phyloP scores from a whole-genome alignment of 2,329 filamentous ascomycete species.

The Trichoderma citrinoviride region DNA sequence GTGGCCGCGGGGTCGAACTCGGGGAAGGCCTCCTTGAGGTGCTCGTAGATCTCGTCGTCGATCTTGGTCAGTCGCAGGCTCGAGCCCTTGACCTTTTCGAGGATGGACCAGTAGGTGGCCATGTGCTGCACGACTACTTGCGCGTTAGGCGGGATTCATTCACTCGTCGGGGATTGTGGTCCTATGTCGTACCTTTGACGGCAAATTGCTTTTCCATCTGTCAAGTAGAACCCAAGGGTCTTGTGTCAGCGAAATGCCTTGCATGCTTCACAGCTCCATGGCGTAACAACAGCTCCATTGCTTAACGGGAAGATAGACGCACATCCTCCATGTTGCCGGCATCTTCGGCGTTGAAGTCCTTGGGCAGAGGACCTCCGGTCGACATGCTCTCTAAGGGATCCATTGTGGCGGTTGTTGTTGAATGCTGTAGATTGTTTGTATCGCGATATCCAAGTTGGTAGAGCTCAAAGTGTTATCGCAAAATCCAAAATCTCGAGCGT shows the following conservation, averaged over 20 bases:
- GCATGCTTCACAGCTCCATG: too few relatives aligned
- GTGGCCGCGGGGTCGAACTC: constrained; percentile 82
- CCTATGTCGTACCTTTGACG: constrained; percentile 73
- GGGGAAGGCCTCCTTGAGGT: constrained; percentile 84
- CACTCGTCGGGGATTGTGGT: background rate
- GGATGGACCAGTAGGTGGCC: constrained; percentile 94
- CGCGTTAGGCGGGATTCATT: background rate
- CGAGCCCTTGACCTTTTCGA: constrained; percentile 88
- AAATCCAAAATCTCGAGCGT: constrained; percentile 23
- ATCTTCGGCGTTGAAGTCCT: constrained; percentile 59
- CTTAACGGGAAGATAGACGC: constrained; percentile 33
- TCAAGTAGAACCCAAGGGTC: background rate
- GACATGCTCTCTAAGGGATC: constrained; percentile 41
- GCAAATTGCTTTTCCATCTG: constrained; percentile 99
- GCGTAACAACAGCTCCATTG: background rate
- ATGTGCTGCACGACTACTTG: constrained; percentile 80
- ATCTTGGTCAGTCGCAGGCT: constrained; percentile 85
- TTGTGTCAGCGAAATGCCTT: background rate
- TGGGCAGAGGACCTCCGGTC: constrained; percentile 42
- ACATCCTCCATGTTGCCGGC: constrained; percentile 56
- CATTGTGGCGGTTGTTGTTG: constrained; percentile 29
- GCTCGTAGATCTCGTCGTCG: constrained; percentile 90
- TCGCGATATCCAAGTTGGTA: background rate
- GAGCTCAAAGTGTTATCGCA: constrained; percentile 2
- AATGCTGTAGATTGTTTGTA: background rate